phyloP scores from a whole-genome alignment of 257 asterid genomes.

The Solanum tarapatanum region DNA sequence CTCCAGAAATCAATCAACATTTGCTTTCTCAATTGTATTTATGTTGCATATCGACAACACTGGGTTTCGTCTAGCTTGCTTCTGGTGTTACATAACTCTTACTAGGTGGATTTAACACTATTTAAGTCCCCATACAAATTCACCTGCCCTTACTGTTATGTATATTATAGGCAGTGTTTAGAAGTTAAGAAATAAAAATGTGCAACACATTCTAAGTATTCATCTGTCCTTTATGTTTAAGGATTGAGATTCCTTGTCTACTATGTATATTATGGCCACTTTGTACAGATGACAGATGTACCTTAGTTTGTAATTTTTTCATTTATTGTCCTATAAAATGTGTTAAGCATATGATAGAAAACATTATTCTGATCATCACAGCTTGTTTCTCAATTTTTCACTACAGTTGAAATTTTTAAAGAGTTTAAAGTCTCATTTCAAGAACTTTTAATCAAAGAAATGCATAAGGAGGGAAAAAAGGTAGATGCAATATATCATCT shows the following conservation, averaged over 20 bases:
- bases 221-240: background rate
- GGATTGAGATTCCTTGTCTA: background rate
- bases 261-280: background rate
- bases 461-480: no score
- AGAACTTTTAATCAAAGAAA: no score
- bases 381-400: background rate
- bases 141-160: background rate
- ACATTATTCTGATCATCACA: background rate
- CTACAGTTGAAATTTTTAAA: no score
- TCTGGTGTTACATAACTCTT: background rate
- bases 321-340: background rate
- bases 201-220: background rate
- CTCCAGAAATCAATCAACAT: background rate
- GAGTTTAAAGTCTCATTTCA: no score
- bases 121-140: background rate
- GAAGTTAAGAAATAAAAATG: background rate
- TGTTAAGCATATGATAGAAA: background rate
- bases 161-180: background rate
- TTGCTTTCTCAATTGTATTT: background rate
- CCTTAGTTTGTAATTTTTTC: background rate
- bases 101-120: background rate
- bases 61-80: background rate
- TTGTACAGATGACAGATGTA: background rate
- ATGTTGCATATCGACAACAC: background rate
- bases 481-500: background rate